These are phyloP conservation scores for Nemania sp. DNA, from an alignment of 2,329 filamentous ascomycete genomes.

Conservation along the genomic window DNA sequence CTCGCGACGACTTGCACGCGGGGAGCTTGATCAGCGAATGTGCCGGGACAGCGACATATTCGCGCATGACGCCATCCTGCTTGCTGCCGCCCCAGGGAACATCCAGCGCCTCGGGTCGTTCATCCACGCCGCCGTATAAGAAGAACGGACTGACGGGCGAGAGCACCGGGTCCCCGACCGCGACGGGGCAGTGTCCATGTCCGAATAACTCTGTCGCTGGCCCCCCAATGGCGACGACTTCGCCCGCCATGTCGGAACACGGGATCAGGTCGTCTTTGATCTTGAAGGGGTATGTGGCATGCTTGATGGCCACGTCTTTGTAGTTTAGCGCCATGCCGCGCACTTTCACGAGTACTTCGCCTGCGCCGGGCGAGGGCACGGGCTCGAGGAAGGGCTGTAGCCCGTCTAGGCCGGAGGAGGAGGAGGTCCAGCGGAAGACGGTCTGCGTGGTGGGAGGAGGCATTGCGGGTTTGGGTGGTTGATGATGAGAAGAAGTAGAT, in stretches of 20 bases:
- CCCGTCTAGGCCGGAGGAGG: constrained; percentile 22
- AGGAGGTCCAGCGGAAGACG: constrained; percentile 25
- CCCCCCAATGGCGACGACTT: constrained; percentile 31
- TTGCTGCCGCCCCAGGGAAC: constrained; percentile 34
- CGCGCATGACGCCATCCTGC: constrained; percentile 45
- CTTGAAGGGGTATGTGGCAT: constrained; percentile 36
- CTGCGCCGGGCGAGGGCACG: constrained; percentile 28
- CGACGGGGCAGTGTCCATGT: constrained; percentile 28
- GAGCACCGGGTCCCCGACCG: constrained; percentile 41
- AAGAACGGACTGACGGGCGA: constrained; percentile 30
- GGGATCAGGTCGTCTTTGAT: constrained; percentile 42
- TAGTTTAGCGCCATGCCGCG: constrained; percentile 41
- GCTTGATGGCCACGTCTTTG: constrained; percentile 40
- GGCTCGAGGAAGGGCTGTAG: constrained; percentile 34
- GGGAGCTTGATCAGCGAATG: constrained; percentile 46
- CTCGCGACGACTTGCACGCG: constrained; percentile 26
- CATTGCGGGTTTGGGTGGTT: constrained; percentile 8
- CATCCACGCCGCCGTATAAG: constrained; percentile 33
- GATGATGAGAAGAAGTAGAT: background rate
- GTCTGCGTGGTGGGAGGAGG: constrained; percentile 21
- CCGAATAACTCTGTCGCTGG: constrained; percentile 4
- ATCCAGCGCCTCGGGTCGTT: constrained; percentile 12
- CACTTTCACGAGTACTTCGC: constrained; percentile 40
- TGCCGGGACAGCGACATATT: constrained; percentile 48
- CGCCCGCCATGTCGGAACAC: constrained; percentile 43